Evolutionary conservation across 192 early-diverging fungal species (phyloP).

Genomic region (Nowakowskiella sp.): DNA sequence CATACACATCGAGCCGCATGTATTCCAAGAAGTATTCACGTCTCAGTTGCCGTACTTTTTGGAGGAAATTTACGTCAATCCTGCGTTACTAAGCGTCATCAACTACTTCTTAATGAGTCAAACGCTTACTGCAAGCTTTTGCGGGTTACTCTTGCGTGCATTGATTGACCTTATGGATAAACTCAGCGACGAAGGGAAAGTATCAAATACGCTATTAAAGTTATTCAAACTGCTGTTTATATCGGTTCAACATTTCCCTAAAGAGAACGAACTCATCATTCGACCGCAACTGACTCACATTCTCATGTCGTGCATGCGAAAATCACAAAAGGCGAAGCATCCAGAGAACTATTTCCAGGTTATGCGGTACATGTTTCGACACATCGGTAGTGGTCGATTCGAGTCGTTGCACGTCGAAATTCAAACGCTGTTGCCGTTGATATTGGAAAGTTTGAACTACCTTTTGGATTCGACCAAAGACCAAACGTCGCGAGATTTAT

Average conservation of each 20-base stretch:
- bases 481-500: constrained; percentile 85
- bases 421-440: constrained; percentile 79
- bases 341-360: constrained; percentile 91
- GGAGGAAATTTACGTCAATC: constrained; percentile 70
- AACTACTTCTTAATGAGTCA: constrained; percentile 82
- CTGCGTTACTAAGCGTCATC: constrained; percentile 68
- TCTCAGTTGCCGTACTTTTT: constrained; percentile 82
- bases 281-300: constrained; percentile 88
- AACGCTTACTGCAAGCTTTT: constrained; percentile 68
- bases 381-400: constrained; percentile 94
- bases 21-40: constrained; percentile 93
- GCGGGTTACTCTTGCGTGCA: constrained; percentile 66
- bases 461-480: constrained; percentile 72
- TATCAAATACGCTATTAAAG: constrained; percentile 66
- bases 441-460: constrained; percentile 85
- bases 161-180: constrained; percentile 70
- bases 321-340: constrained; percentile 71
- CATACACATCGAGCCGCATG: constrained; percentile 69
- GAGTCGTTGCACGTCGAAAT: constrained; percentile 95
- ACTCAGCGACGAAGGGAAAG: constrained; percentile 59
- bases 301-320: constrained; percentile 80
- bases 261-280: constrained; percentile 82
- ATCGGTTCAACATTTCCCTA: constrained; percentile 85
- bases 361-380: constrained; percentile 82
- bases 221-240: constrained; percentile 92